Evolutionary conservation across 225 moss, liverwort and hornwort species (phyloP).

Genomic region (Physcomitrellopsis africana): DNA sequence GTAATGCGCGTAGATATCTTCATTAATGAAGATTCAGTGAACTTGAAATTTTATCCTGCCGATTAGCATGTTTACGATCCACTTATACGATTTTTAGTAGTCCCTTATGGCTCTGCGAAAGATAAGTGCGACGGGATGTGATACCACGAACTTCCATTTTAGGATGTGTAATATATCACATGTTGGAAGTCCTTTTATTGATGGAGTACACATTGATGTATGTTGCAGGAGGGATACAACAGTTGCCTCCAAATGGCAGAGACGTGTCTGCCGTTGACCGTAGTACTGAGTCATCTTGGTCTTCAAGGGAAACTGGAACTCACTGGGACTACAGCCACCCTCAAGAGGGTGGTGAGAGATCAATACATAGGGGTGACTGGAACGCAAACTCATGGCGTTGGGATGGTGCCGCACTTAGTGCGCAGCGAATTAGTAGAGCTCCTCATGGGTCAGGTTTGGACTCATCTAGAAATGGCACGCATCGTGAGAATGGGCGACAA

Average conservation of each 20-base stretch:
- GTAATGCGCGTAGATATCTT: background rate
- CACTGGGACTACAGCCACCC: slow-evolving; percentile 36
- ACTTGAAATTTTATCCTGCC: too few species aligned
- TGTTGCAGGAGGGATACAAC: slow-evolving; percentile 46
- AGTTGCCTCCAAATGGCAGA: slow-evolving; percentile 34
- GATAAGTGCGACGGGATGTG: background rate
- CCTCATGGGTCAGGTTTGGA: slow-evolving; percentile 35
- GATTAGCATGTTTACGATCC: background rate
- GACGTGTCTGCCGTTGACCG: slow-evolving; percentile 37
- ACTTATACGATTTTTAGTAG: background rate
- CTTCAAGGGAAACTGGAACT: slow-evolving; percentile 34
- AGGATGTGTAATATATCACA: background rate
- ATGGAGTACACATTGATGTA: background rate
- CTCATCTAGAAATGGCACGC: slow-evolving; percentile 24
- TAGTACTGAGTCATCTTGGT: slow-evolving; percentile 37
- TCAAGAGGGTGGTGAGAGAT: slow-evolving; percentile 22
- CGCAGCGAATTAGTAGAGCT: slow-evolving; percentile 58
- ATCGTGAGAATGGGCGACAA: slow-evolving; percentile 34
- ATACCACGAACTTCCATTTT: background rate
- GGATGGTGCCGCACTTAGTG: slow-evolving; percentile 64
- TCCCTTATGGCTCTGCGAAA: background rate
- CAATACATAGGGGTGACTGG: slow-evolving; percentile 66
- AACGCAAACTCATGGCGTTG: slow-evolving; percentile 74
- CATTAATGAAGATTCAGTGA: background rate
- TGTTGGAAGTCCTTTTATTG: background rate